Evolutionary conservation across 1,284 basidiomycete species (phyloP), one percentile per base, ranked within the genome.

Genomic region (Cerioporus squamosus): DNA sequence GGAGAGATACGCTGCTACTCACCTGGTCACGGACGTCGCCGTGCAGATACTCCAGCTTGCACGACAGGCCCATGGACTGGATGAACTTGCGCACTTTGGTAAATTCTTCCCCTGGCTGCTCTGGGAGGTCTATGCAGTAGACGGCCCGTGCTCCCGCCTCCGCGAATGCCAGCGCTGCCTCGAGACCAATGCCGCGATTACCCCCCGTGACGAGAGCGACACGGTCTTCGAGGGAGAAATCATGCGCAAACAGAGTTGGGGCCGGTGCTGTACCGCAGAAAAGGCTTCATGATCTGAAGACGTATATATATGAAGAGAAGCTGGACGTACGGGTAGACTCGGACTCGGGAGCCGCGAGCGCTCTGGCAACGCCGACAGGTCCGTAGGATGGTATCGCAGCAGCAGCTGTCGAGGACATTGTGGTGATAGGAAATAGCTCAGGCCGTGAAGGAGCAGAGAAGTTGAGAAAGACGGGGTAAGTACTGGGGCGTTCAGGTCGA

Each of bases 161-260:
- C 33, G 85, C 82, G 29, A 93, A 75, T 1, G 87, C 84, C 56
- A 93, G 78, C 22, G 91, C 90, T 82, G 91, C 88, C 73, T 93
- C 91, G 38, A 95, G 81, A 2, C 93, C 93, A 8, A 95, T 81
- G 2, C 93, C 93, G 44, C 93, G 81, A 66, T 91, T 90, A 2
- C 81, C 93, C 5, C 91, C 91, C 0, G 91, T 88, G 38, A 94
- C 85, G 57, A 94, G 78, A 29, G 84, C 88, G 9, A 91, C 90
- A 17, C 90, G 85, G 65, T 87, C 87, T 17, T 76, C 76, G 38
- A 94, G 81, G 10, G 85, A 81, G 75, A 95, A 94, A 68, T 92
- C 91, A 55, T 87, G 61, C 78, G 68, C 83, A 86, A 64, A 92
- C 80, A 70, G 53, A n/a, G 70, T 72, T 5, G 69, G 60, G 5